Conservation (phyloP, 306 rosid species). For the Cucurbita maxima region DNA sequence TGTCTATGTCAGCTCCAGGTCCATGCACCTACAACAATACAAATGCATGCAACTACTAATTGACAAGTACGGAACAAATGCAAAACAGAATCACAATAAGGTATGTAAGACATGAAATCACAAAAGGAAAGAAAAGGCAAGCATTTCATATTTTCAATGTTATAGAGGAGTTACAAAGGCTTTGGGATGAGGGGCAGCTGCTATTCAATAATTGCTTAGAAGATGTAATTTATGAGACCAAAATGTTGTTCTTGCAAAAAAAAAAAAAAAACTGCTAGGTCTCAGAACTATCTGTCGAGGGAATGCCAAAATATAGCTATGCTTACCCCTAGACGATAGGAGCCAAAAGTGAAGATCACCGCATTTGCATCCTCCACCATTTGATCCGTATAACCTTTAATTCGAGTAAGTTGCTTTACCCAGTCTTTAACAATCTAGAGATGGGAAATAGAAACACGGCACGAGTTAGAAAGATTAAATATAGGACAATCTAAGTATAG, state of each 20-base stretch:
- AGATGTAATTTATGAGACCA: not conserved
- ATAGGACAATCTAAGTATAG: too few species aligned
- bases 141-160: not conserved
- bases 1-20: constrained; percentile 83
- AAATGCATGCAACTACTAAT: not conserved
- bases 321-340: constrained; percentile 83
- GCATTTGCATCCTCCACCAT: constrained; percentile 96
- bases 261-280: not conserved
- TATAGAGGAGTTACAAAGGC: not conserved
- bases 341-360: constrained; percentile 76
- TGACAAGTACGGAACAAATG: not conserved
- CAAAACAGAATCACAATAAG: too few species aligned
- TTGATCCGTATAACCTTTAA: constrained; percentile 84
- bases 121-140: not conserved
- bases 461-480: not conserved
- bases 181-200: not conserved
- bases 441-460: not conserved
- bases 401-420: constrained; percentile 77
- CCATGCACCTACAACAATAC: constrained; percentile 47
- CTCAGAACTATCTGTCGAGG: not conserved
- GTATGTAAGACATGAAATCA: not conserved
- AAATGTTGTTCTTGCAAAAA: not conserved
- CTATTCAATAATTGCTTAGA: not conserved
- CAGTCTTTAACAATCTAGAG: constrained; percentile 70
- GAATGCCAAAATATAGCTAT: not conserved